Conservation (phyloP, 371 early-diverging fungal genomes). For the Mucor saturninus region DNA sequence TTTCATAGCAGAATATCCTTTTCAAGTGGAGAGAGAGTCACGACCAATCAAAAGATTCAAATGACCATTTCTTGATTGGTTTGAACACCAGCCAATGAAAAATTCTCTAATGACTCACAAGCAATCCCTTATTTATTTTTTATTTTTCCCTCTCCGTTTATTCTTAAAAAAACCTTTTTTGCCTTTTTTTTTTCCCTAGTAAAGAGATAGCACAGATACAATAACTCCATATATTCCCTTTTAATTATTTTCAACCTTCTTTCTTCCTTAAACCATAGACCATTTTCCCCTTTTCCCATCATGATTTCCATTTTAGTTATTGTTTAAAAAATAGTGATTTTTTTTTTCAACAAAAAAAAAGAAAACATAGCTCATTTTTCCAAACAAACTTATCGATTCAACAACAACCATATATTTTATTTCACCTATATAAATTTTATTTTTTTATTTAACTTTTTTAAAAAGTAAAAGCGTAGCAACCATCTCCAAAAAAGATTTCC, state of each 20-base stretch:
- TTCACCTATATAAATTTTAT: constrained; percentile 1
- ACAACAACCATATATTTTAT: constrained; percentile 2
- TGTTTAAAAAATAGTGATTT: constrained; percentile 21
- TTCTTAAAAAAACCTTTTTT: constrained; percentile 3
- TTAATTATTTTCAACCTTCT: constrained; percentile 2
- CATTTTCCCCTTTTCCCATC: constrained; percentile 2
- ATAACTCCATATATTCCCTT: too few species aligned
- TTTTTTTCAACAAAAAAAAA: constrained; percentile 11
- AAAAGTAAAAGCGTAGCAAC: background rate
- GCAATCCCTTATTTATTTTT: background rate
- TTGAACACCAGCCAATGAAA: constrained; percentile 6
- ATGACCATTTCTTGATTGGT: background rate
- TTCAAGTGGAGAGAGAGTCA: background rate
- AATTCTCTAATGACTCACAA: constrained; percentile 13
- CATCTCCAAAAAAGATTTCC: background rate
- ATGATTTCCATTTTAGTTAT: constrained; percentile 19
- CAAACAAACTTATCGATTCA: constrained; percentile 15
- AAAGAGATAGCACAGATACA: too few species aligned
- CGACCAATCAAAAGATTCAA: background rate
- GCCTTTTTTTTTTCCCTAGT: background rate
- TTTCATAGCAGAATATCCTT: background rate
- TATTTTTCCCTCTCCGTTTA: background rate
- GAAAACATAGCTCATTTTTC: background rate
- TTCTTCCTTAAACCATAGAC: too few species aligned
- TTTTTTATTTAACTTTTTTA: background rate